Evolutionary conservation across 768 basidiomycete genomes (phyloP), one percentile per base, ranked within the genome.

Genomic region (Calocybe gangraenosa): DNA sequence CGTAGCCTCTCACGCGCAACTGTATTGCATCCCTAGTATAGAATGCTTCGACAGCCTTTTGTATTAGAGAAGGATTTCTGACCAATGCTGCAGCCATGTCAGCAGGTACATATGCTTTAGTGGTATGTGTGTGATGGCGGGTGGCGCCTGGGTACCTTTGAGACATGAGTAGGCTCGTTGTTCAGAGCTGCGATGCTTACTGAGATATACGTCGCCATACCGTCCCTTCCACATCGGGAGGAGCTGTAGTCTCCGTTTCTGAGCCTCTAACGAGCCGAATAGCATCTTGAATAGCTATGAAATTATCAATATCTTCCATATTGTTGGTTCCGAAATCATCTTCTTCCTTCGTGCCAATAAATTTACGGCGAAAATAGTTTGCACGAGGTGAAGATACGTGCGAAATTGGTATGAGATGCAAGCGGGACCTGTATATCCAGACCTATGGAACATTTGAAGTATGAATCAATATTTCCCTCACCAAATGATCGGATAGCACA

Each of bases 21-120:
- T 94, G 92, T 11, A 85, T 71, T 1, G 89, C 87, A 69, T 98
- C 96, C 42, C 96, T 78, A 3, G 93, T 96, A 63, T 99, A 99
- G 63, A 99, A 99, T 3, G 87, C 78, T 64, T 94, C 93, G 2
- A 88, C 77, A 0, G 94, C 88, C 56, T 83, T 86, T 55, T 97
- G 92, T 13, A 94, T 71, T 11, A 99, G 74, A 2, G 74, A 65
- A 0, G 84, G 85, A 49, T 81, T 69, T 8, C 69, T 64, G 6
- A 70, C 60, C 22, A 99, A 69, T 0, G 87, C 84, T 56, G 76
- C 81, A 3, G 85, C 88, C 42, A 98, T 78, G 42, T 92, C 87
- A 13, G 70, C 50, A 3, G 96, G 93, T 7, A 99, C 62, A 56
- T 87, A 88, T 1, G 80, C 88, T 49, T 84, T 83, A 0, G 93